Conservation (phyloP, 2,329 filamentous ascomycete species). For the Allantophomopsis cytisporea region DNA sequence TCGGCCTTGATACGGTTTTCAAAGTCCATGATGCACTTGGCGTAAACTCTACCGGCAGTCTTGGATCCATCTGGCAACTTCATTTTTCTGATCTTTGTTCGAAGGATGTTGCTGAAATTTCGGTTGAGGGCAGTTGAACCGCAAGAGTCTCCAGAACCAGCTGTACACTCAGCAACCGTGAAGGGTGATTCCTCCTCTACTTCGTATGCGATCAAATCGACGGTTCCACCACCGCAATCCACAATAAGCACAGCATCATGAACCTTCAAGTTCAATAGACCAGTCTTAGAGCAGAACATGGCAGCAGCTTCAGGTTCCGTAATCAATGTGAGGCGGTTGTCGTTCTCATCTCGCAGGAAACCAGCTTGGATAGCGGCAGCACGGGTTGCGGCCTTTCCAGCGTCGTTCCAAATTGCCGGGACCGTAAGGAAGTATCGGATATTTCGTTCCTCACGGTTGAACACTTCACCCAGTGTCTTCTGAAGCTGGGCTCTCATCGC, state of each 20-base stretch:
- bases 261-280: slow-evolving; percentile 91
- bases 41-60: slow-evolving; percentile 95
- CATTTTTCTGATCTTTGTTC: slow-evolving; percentile 98
- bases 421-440: slow-evolving; percentile 97
- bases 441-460: slow-evolving; percentile 94
- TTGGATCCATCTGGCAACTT: slow-evolving; percentile 94
- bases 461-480: slow-evolving; percentile 94
- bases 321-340: slow-evolving; percentile 87
- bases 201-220: slow-evolving; percentile 97
- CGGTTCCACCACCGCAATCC: slow-evolving; percentile 94
- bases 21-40: slow-evolving; percentile 99
- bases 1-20: slow-evolving; percentile 99
- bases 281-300: slow-evolving; percentile 95
- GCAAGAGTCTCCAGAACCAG: slow-evolving; percentile 92
- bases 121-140: slow-evolving; percentile 96
- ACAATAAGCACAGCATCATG: slow-evolving; percentile 97
- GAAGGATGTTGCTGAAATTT: slow-evolving; percentile 95
- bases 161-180: slow-evolving; percentile 92
- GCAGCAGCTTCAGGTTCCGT: slow-evolving; percentile 95
- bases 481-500: slow-evolving; percentile 92
- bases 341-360: slow-evolving; percentile 92
- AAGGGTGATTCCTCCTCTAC: slow-evolving; percentile 97
- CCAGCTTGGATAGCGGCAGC: slow-evolving; percentile 94
- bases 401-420: slow-evolving; percentile 99
- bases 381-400: slow-evolving; percentile 91